Percentiles rank a stretch among this genome's conserved stretches.
Conservation (phyloP, 768 basidiomycete species). For the Phlebiopsis flavidoalba region DNA sequence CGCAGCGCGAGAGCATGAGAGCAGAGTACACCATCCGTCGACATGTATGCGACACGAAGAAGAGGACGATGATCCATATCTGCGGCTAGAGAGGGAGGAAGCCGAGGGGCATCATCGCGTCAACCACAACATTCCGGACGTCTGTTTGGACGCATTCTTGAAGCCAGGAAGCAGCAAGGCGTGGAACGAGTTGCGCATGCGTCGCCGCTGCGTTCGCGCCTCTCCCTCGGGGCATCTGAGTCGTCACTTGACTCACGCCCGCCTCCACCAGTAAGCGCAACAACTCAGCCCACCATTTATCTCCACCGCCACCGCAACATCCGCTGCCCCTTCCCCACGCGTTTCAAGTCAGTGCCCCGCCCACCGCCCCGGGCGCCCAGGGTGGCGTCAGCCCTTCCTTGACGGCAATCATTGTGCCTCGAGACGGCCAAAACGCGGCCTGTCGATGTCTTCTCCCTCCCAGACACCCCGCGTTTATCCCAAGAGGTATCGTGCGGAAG, state of each 20-base stretch:
- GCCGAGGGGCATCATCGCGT: constrained; percentile 28
- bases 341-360: constrained; percentile 31
- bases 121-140: constrained; percentile 32
- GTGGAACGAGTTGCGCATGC: constrained; percentile 77
- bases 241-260: constrained; percentile 38
- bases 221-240: constrained; percentile 35
- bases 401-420: constrained; percentile 76
- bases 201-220: constrained; percentile 53
- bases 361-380: constrained; percentile 39
- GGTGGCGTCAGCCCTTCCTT: constrained; percentile 68
- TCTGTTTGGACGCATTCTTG: constrained; percentile 35
- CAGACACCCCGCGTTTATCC: constrained; percentile 69
- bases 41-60: constrained; percentile 38
- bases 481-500: constrained; percentile 58
- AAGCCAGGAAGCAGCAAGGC: constrained; percentile 39
- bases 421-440: constrained; percentile 63
- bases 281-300: constrained; percentile 30
- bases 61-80: constrained; percentile 69
- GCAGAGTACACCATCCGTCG: constrained; percentile 26
- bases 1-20: constrained; percentile 22
- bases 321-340: too few species aligned
- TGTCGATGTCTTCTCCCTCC: constrained; percentile 68
- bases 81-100: constrained; percentile 69
- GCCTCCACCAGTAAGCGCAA: constrained; percentile 40
- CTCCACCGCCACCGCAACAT: constrained; percentile 12